Conservation (phyloP, 1,284 basidiomycete species). For the Boletus mariae region DNA sequence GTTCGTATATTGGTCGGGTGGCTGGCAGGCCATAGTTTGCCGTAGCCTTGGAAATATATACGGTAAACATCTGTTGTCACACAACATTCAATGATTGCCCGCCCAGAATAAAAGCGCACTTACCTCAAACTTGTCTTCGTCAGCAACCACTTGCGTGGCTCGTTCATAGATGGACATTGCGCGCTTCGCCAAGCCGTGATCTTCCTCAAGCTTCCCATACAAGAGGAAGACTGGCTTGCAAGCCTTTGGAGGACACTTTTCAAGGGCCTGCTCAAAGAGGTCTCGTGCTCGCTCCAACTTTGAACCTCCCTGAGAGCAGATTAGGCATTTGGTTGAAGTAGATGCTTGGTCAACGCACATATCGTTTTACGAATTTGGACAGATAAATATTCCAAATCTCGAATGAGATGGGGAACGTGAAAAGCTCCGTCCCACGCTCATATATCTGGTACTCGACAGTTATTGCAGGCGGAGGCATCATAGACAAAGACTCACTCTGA, state of each 20-base stretch:
- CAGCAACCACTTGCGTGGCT: conserved; percentile 80
- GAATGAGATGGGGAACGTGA: conserved; percentile 97
- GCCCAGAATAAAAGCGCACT: conserved; percentile 17
- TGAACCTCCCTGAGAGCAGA: conserved; percentile 65
- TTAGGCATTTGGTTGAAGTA: conserved; percentile 4
- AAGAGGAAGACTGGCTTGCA: conserved; percentile 95
- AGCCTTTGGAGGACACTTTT: conserved; percentile 92
- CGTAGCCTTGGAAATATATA: conserved; percentile 97
- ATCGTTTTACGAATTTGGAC: conserved; percentile 95
- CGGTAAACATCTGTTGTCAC: conserved; percentile 79
- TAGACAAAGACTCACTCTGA: conserved; percentile 71
- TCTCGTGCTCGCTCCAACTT: conserved; percentile 96
- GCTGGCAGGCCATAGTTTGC: conserved; percentile 95
- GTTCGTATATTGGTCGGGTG: conserved; percentile 95
- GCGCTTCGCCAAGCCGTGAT: conserved; percentile 91
- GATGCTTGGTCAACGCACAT: conserved; percentile 52
- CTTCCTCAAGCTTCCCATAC: conserved; percentile 95
- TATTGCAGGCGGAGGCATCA: not conserved
- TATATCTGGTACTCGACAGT: conserved; percentile 60
- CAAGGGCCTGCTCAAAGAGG: conserved; percentile 95
- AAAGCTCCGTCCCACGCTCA: conserved; percentile 95
- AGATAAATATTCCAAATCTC: conserved; percentile 99
- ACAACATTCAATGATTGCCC: conserved; percentile 2
- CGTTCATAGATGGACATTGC: conserved; percentile 97
- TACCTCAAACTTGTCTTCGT: conserved; percentile 93